Evolutionary conservation across 164 flowering plant genomes (phyloP), one percentile per base, ranked within the genome.

Genomic region (Buxus sempervirens): DNA sequence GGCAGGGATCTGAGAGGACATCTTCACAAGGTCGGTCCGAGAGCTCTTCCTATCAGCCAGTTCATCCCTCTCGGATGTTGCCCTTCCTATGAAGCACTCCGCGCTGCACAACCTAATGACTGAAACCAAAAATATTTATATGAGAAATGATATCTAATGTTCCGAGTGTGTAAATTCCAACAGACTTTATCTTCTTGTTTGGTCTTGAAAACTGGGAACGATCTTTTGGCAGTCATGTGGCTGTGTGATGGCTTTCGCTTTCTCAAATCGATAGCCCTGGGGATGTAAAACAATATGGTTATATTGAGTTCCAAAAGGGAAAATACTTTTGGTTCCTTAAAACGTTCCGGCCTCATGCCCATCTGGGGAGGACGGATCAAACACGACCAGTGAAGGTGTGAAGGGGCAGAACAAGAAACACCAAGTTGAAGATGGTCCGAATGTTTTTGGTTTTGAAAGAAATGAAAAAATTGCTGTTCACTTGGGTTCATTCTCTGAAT

Each of bases 1-100:
- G 96, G 80, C 87, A 86, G 76, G 90, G 90, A 26, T 83, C 89
- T 0, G 96, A 88, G 77, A 84, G 93, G 77, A 73, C 77, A 25
- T 68, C 90, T 56, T 85, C 94, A 21, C 96, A 90, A 62, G 77
- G 78, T 68, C 82, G 91, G 76, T 77, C 74, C 64, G 89, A 80
- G 70, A 75, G 68, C 68, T 63, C 69, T 58, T 66, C 75, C 38
- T 61, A 67, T 55, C 72, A 74, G 58, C 65, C 65, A n/a, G 62
- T 63, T 51, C 69, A 60, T 62, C 68, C 62, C 57, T 61, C 64
- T 27, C 66, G 66, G 18, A 53, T 75, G 73, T 60, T 75, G 58
- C 78, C 77, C 26, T 73, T 75, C 55, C 64, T 80, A 63, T 80
- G 77, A 86, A 74, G 67, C 68, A 57, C 7, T 32, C 7, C 7